These are phyloP conservation scores for Cyamopsis tetragonoloba DNA, from an alignment of 306 rosid genomes.

Conservation along the genomic window DNA sequence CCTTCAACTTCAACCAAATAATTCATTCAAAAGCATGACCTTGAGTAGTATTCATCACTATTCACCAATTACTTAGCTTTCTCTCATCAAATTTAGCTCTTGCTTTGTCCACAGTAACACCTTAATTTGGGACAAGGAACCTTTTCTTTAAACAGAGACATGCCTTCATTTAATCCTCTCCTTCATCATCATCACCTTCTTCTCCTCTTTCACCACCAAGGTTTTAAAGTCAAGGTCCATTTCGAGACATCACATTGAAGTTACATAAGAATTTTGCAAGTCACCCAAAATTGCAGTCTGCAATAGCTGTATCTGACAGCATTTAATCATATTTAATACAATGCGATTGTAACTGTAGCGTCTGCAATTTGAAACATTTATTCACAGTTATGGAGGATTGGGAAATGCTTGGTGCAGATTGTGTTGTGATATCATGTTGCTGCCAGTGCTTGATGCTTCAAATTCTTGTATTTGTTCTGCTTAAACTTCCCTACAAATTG, in stretches of 20 bases:
- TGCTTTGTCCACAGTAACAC: conserved; percentile 49
- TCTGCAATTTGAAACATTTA: too few relatives aligned
- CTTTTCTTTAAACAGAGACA: conserved; percentile 33
- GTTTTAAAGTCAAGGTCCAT: too few relatives aligned
- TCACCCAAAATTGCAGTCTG: too few relatives aligned
- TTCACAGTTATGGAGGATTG: conserved; percentile 92
- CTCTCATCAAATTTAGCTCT: conserved; percentile 42
- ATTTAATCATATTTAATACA: too few relatives aligned
- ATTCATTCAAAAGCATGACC: conserved; percentile 9
- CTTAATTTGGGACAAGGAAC: conserved; percentile 37
- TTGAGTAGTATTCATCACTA: neutral
- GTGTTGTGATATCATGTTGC: conserved; percentile 77
- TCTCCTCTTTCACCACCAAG: conserved; percentile 22
- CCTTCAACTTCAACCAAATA: neutral
- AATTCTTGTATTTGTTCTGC: conserved; percentile 47
- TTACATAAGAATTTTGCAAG: too few relatives aligned
- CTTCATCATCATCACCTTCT: conserved; percentile 17
- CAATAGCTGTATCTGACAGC: too few relatives aligned
- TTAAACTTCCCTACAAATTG: conserved; percentile 61
- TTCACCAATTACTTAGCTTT: conserved; percentile 29
- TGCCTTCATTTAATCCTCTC: conserved; percentile 33
- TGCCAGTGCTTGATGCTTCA: conserved; percentile 84
- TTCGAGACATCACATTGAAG: too few relatives aligned
- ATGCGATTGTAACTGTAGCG: too few relatives aligned
- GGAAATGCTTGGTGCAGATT: conserved; percentile 59